Evolutionary conservation across 2,329 filamentous ascomycete species (phyloP), one percentile per base, ranked within the genome.

Genomic region (Fusarium buxicola): DNA sequence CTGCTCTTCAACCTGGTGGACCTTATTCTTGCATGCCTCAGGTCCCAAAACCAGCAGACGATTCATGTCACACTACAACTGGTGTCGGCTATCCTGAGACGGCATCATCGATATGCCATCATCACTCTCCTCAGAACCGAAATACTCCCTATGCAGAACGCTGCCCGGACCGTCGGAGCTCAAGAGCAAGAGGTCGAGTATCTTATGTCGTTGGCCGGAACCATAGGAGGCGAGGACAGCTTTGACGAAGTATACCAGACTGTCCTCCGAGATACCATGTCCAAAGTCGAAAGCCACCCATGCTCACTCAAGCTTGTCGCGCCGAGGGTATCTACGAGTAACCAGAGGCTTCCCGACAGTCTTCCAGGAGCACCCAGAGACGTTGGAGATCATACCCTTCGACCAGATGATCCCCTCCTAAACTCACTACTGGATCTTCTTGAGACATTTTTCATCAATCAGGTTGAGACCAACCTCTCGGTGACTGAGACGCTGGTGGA

Each of bases 1-100:
- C 85, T 92, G 12, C 82, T 99, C 1, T 99, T 97, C 80, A 98
- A 96, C 72, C 81, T 99, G 9, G 92, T 96, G 21, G 95, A 99
- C 77, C 84, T 99, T 11, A 89, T 97, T 27, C 82, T 96, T 3
- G 91, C 93, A 31, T 96, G 94, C 70, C 81, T 97, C 24, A 85
- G 88, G 55, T 98, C 95, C 1, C 84, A 85, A 39, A 97, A 95
- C 70, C 86, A 91, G 48, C 94, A 97, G 73, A 98, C 95, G 1
- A 90, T 97, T 13, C 88, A 92, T 63, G 92, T 96, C 10, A 96
- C 94, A 0, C 81, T 99, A 40, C 93, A 94, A 67, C 83, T 99
- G 7, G 85, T 96, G 13, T 94, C 92, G 4, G 89, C 92, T 10
- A 92, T 99, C 63, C 81, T 98, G 55, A 89, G 90, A 73, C 88